Base-by-base conservation (phyloP, 2,329 filamentous ascomycete genomes). In the Colletotrichum noveboracense region DNA sequence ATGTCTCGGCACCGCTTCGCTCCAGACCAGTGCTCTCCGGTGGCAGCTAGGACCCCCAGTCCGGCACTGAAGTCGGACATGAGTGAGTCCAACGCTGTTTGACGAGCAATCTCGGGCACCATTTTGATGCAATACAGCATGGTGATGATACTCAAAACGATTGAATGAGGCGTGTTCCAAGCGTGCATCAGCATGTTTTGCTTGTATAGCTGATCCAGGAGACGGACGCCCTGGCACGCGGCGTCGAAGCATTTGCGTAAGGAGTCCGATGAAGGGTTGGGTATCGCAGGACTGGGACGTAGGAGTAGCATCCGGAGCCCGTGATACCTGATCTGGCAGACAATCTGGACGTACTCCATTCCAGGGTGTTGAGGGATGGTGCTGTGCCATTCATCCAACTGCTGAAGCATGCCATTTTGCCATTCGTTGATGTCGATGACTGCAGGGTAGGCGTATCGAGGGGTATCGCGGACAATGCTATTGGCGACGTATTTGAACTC, bases 401-500 rank as follows among this genome's bases (percentile, higher is more conserved):
- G 83, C 3, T 77, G 75, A 0, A 87, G 78, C 77, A 89, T 86
- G 9, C 83, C 83, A 3, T 76, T 79, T 68, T 90, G 88, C 89
- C 89, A 91, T 2, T 81, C 78, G 18, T 83, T 78, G 5, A 89
- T 85, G 60, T 89, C 84, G 9, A 83, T 81, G 2, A 89, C 81
- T 3, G 84, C 81, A 0, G 89, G 89, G 52, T 87, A 89, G 0
- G 89, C 87, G 68, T 90, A 90, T 8, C 80, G 80, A 0, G 89
- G 89, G 0, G 84, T 82, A 6, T 86, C 83, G 28, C 86, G 83
- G n/a, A 85, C 85, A 68, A 91, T 85, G 68, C 89, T 90, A 70
- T 91, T 89, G 43, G 88, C 86, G 4, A 91, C 84, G 64, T 90
- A 90, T 80, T 91, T 91, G n/a, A 91, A 90, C 78, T 91, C 89